Base-by-base conservation (phyloP, 345 rosid species). In the Arabidopsis arenosa region DNA sequence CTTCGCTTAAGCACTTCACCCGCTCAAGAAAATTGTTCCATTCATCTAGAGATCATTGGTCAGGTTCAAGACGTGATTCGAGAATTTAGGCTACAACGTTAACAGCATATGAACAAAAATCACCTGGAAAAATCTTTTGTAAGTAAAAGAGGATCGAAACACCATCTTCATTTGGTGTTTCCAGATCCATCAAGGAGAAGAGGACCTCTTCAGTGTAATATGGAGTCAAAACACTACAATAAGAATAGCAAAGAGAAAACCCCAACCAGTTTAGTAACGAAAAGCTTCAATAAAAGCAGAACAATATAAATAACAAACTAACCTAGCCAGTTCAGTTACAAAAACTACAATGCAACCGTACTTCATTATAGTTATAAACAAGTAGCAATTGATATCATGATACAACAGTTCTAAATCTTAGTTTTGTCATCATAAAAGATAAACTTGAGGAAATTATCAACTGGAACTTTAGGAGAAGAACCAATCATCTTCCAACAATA, bases 111-210 rank as follows among this genome's bases (percentile, higher is more conserved):
- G 32, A 37, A 65, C 37, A 74, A 74, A 37, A 70, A 9, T 55
- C 48, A 96, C 99, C 99, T 88, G 99, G 98, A 84, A 84, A 96
- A 63, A 96, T 96, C 76, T 93, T 96, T 73, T 93, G 98, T 86
- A 93, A 79, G 87, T 96, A 96, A 75, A 96, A 96, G 63, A 88
- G 84, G 74, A 93, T 90, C 2, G 99, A 93, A 71, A 96, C 98
- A 53, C 99, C 99, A 83, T 96, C 99, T 84, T 96, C 99, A 79
- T 96, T 96, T 59, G 76, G 86, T 49, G 55, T 84, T 77, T 93
- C 93, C 88, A 96, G 75, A 65, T 93, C 95, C 9, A 3, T 73
- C 86, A 84, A 39, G 53, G 97, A 91, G 80, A 96, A 96, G 45
- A 93, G 89, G 63, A 96, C 98, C 68, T 93, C 98, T 80, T 96